These are phyloP conservation scores for Papiliotrema nemorosa DNA, from an alignment of 1,284 basidiomycete species.

Conservation along the genomic window DNA sequence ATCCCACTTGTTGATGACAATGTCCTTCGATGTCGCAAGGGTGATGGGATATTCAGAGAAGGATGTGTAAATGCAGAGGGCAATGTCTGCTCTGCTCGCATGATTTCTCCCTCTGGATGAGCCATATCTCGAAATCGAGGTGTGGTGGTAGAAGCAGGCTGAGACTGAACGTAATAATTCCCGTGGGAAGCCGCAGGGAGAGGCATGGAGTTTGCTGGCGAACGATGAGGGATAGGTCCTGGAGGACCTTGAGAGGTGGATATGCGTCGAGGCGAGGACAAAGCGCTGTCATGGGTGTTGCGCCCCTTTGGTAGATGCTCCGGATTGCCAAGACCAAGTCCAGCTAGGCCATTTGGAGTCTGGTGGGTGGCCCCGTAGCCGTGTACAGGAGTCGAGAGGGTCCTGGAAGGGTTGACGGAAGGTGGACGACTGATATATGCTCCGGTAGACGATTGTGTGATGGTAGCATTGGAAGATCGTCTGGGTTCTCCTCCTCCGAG, in stretches of 20 bases:
- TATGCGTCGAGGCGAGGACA: conserved; percentile 19
- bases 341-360: conserved; percentile 1
- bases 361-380: conserved; percentile 9
- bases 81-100: neutral
- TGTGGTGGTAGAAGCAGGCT: conserved; percentile 24
- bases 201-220: conserved; percentile 4
- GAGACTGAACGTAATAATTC: conserved; percentile 27
- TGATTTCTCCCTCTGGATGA: neutral
- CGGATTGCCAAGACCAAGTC: conserved; percentile 11
- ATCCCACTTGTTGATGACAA: neutral
- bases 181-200: conserved; percentile 16
- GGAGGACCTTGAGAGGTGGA: conserved; percentile 13
- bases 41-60: neutral
- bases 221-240: conserved; percentile 5
- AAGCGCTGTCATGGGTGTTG: neutral
- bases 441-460: neutral
- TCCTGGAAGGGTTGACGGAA: neutral
- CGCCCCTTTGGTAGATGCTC: conserved; percentile 4
- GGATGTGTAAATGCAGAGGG: neutral
- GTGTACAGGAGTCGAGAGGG: neutral
- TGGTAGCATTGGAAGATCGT: neutral
- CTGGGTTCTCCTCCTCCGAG: neutral
- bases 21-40: neutral
- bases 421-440: no score
- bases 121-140: conserved; percentile 21